These are phyloP conservation scores for Akebia trifoliata DNA, from an alignment of 164 flowering plant species.

Conservation along the genomic window DNA sequence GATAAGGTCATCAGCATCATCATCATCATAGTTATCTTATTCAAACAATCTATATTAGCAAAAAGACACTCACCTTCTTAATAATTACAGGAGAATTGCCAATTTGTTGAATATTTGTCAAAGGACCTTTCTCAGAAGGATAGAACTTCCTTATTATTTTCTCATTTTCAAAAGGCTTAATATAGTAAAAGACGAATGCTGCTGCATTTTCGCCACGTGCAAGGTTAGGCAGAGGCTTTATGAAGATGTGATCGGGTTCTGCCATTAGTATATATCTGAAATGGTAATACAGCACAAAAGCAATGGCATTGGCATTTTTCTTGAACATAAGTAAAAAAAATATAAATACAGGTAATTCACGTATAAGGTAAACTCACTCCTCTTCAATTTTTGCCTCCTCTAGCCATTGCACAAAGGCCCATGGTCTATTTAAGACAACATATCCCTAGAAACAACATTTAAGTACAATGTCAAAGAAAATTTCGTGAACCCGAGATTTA, in stretches of 20 bases:
- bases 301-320: too few species aligned
- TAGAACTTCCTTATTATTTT: conserved; percentile 65
- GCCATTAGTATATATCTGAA: conserved; percentile 84
- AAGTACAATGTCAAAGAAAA: conserved; percentile 2
- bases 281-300: not conserved
- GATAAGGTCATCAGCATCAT: too few species aligned
- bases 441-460: conserved; percentile 63
- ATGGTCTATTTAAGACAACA: conserved; percentile 86
- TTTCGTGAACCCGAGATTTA: too few species aligned
- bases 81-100: conserved; percentile 97
- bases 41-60: conserved; percentile 4
- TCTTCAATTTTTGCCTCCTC: conserved; percentile 73
- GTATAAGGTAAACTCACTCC: conserved; percentile 55
- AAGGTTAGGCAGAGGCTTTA: too few species aligned
- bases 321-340: too few species aligned
- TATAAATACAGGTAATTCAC: not conserved
- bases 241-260: too few species aligned
- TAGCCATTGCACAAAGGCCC: conserved; percentile 99
- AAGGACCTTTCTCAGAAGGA: conserved; percentile 78
- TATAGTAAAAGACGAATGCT: conserved; percentile 80
- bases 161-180: conserved; percentile 61
- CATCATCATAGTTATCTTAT: too few species aligned
- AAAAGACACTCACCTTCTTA: conserved; percentile 46
- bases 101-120: conserved; percentile 77
- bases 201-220: conserved; percentile 59